Conservation (phyloP, 352 stramenopile species). For the Pythium vanterpoolii region DNA sequence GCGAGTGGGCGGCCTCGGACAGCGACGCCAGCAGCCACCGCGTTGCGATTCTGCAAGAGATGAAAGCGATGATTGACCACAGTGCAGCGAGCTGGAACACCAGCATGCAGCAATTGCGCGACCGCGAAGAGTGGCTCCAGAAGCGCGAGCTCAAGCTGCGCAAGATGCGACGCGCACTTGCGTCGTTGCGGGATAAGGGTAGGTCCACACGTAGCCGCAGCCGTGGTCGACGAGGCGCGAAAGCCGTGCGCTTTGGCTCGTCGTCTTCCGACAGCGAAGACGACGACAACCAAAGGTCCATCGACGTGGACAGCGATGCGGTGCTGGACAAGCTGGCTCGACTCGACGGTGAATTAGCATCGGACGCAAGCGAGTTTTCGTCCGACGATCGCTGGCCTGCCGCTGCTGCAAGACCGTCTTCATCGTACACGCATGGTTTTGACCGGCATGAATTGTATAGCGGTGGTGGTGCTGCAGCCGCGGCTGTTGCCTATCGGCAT, state of each 20-base stretch:
- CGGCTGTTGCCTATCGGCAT: conserved; percentile 7
- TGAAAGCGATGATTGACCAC: conserved; percentile 66
- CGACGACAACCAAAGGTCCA: conserved; percentile 3
- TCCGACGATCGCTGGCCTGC: conserved; percentile 2
- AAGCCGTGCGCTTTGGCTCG: conserved; percentile 6
- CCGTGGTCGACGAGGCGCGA: not conserved
- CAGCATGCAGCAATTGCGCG: conserved; percentile 41
- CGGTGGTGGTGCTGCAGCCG: not conserved
- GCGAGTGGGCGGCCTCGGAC: conserved; percentile 21
- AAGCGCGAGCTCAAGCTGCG: conserved; percentile 44
- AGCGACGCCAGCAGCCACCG: not conserved
- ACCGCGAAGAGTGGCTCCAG: conserved; percentile 49
- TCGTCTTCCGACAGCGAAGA: not conserved
- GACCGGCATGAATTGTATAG: not conserved
- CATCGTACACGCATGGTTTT: not conserved
- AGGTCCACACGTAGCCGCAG: conserved; percentile 19
- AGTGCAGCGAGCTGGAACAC: conserved; percentile 39
- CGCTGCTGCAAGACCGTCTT: not conserved
- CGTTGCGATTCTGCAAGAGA: conserved; percentile 44
- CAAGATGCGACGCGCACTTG: conserved; percentile 20
- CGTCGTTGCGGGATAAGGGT: conserved; percentile 11
- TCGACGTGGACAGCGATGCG: not conserved
- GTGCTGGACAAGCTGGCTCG: conserved; percentile 21
- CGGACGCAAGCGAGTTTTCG: conserved; percentile 27
- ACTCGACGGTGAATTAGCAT: conserved; percentile 25